Percentiles rank a stretch among this genome's conserved stretches.
These are phyloP conservation scores for Alliaria petiolata DNA, from an alignment of 345 rosid genomes.

Conservation along the genomic window DNA sequence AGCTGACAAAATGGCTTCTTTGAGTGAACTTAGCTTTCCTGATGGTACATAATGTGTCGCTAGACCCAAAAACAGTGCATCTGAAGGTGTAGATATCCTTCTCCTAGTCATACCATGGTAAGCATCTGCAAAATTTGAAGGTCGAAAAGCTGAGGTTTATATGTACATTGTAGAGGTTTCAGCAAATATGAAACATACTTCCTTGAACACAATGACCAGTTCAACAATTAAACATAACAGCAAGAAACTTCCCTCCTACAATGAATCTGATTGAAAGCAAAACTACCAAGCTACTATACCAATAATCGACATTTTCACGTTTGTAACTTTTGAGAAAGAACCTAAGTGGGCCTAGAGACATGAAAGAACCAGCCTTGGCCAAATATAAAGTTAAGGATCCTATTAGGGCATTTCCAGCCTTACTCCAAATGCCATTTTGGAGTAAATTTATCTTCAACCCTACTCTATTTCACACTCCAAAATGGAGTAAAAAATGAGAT, in stretches of 20 bases:
- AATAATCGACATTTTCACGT: not conserved
- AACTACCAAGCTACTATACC: no score
- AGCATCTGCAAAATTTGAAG: conserved; percentile 52
- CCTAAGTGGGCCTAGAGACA: not conserved
- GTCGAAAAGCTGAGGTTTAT: not conserved
- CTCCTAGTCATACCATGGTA: conserved; percentile 92
- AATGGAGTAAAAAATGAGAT: no score
- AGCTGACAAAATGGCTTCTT: conserved; percentile 62
- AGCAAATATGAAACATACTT: not conserved
- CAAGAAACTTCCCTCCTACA: not conserved
- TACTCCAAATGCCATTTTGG: no score
- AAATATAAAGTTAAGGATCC: not conserved
- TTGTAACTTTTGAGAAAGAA: conserved; percentile 1
- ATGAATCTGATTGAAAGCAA: not conserved
- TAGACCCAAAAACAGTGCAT: conserved; percentile 75
- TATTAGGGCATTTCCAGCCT: no score
- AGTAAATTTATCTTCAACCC: no score
- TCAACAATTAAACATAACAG: not conserved
- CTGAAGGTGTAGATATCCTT: conserved; percentile 82
- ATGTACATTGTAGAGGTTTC: not conserved
- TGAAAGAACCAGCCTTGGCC: not conserved
- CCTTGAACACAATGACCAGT: not conserved
- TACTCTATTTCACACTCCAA: no score
- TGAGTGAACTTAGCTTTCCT: conserved; percentile 53
- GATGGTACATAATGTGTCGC: conserved; percentile 89